These are phyloP conservation scores for Polysphondylium violaceum DNA, from an alignment of 78 protist genomes.

Conservation along the genomic window DNA sequence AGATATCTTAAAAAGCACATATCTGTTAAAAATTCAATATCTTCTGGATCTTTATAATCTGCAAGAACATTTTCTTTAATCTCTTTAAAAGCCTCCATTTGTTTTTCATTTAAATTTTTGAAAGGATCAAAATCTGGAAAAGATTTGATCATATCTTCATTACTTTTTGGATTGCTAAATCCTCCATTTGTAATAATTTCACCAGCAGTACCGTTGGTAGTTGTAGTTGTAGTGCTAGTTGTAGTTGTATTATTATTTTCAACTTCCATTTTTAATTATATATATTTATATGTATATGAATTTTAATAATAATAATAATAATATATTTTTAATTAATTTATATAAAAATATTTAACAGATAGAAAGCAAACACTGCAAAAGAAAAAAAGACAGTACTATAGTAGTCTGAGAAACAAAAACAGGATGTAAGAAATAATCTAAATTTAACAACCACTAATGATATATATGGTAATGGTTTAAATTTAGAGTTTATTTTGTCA, in stretches of 20 bases:
- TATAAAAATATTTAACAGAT: neutral
- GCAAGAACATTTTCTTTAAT: slow-evolving; percentile 6
- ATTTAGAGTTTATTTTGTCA: no score
- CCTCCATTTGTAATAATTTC: no score
- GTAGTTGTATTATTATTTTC: neutral
- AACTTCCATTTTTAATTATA: neutral
- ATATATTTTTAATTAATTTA: neutral
- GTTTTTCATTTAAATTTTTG: slow-evolving; percentile 37
- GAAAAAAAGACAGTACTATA: neutral
- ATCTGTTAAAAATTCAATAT: slow-evolving; percentile 32
- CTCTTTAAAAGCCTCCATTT: slow-evolving; percentile 64
- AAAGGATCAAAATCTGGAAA: slow-evolving; percentile 67
- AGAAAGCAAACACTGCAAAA: neutral
- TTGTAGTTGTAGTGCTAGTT: neutral
- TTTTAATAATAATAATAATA: neutral
- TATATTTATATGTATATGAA: neutral
- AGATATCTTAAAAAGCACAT: slow-evolving; percentile 71
- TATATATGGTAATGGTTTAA: no score
- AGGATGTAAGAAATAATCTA: no score
- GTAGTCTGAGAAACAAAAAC: no score
- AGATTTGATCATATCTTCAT: no score
- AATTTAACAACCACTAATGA: no score
- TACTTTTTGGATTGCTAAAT: no score
- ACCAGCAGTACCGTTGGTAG: neutral
- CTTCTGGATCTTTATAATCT: slow-evolving; percentile 50